Evolutionary conservation across 768 basidiomycete species (phyloP), one percentile per base, ranked within the genome.

Genomic region (Boletus sensibilis): DNA sequence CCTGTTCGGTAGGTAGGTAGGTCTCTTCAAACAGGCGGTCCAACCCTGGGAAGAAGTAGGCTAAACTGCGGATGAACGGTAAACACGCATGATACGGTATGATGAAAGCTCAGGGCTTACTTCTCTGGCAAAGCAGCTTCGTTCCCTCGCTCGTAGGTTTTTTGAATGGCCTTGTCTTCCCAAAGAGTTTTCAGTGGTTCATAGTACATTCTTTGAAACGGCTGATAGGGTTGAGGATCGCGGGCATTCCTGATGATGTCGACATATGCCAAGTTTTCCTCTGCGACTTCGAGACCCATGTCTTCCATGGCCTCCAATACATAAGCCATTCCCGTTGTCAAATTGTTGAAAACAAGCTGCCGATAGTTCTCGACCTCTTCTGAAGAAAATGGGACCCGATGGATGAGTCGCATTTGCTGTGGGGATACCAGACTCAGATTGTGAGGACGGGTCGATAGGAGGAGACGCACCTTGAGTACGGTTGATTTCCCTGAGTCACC

Each of bases 361-460:
- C 95, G 86, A 64, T 89, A 97, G 16, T 80, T 84, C 72, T 98
- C 95, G 38, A 90, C 81, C 71, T 98, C 97, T 64, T 85, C 81
- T 0, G 82, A 50, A 0, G 87, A 82, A 74, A 97, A 99, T 0
- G 91, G 88, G 1, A 92, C 78, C 56, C 85, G 82, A 74, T 98
- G 95, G 48, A 99, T 97, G 38, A 97, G 78, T 38, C 94, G 87
- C 95, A 98, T 98, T 88, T 98, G 94, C 90, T 94, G 57, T 21
- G 23, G 23, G 3, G 42, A 45, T 37, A 27, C 18, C 6, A 9
- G 25, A 14, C 43, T 62, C 44, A 65, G 52, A 41, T n/a, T 23
- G 33, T 12, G 40, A 9, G 14, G 14, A 48, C 5, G 18, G 5
- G 4, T 1, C 10, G 10, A 37, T 23, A n/a, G n/a, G 41, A n/a